Conservation (phyloP, 2,329 filamentous ascomycete species). For the Hirsutella minnesotensis region DNA sequence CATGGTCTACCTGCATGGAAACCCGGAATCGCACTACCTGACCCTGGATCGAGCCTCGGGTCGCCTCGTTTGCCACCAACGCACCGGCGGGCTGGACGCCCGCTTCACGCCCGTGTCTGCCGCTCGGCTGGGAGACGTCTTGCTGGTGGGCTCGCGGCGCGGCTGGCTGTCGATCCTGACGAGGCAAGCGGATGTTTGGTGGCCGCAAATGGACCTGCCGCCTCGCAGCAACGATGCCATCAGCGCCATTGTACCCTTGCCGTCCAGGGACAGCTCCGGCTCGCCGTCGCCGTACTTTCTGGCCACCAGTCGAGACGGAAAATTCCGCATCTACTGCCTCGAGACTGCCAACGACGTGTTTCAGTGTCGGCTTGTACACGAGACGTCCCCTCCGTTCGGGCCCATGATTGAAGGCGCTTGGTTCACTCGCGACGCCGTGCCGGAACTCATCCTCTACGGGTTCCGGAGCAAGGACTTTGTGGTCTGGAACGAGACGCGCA, state of each 20-base stretch:
- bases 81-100: conserved; percentile 28
- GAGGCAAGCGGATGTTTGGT: conserved; percentile 13
- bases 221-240: conserved; percentile 49
- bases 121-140: conserved; percentile 22
- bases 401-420: conserved; percentile 65
- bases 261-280: conserved; percentile 9
- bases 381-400: conserved; percentile 57
- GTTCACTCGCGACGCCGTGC: conserved; percentile 29
- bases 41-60: conserved; percentile 21
- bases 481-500: conserved; percentile 64
- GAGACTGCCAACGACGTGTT: conserved; percentile 10
- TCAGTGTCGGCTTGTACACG: conserved; percentile 45
- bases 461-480: conserved; percentile 73
- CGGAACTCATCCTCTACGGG: conserved; percentile 61
- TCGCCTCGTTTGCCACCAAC: conserved; percentile 14
- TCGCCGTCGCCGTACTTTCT: conserved; percentile 38
- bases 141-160: conserved; percentile 43
- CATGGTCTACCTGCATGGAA: conserved; percentile 34
- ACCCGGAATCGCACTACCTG: conserved; percentile 29
- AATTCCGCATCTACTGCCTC: conserved; percentile 52
- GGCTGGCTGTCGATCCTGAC: conserved; percentile 31
- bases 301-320: conserved; percentile 66
- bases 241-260: conserved; percentile 48
- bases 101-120: conserved; percentile 39
- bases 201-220: conserved; percentile 20